phyloP scores from a whole-genome alignment of 2,329 filamentous ascomycete genomes.

The Diaporthe ilicicola region DNA sequence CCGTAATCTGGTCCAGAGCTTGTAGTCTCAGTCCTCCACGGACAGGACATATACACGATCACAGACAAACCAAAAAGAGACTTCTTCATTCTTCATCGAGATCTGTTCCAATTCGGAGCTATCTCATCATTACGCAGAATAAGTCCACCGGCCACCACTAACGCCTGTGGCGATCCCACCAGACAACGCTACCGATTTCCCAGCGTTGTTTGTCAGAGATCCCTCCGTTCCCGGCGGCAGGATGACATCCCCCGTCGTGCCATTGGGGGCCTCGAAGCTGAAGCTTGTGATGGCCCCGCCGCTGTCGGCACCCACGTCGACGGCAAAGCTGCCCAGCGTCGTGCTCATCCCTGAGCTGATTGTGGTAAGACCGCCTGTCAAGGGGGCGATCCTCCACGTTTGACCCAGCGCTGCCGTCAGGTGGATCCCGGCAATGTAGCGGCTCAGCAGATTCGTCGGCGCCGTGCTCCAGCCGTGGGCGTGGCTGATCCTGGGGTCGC shows the following conservation, averaged over 20 bases:
- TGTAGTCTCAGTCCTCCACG: not conserved
- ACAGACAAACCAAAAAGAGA: not conserved
- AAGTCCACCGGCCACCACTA: conserved; percentile 29
- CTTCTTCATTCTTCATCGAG: not conserved
- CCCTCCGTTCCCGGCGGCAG: conserved; percentile 28
- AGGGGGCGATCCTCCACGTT: conserved; percentile 48
- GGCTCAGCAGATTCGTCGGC: conserved; percentile 46
- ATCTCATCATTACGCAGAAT: conserved; percentile 3
- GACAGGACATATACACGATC: not conserved
- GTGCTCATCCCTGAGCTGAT: conserved; percentile 30
- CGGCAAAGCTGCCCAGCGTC: conserved; percentile 23
- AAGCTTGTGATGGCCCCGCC: conserved; percentile 29
- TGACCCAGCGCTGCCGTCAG: conserved; percentile 46
- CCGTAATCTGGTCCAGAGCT: not conserved
- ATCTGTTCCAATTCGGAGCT: not conserved
- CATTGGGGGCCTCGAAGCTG: conserved; percentile 28
- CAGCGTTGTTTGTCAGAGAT: conserved; percentile 13
- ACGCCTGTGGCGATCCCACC: conserved; percentile 24
- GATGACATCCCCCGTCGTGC: conserved; percentile 30
- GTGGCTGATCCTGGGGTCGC: conserved; percentile 46
- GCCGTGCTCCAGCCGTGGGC: conserved; percentile 48
- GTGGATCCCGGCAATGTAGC: conserved; percentile 52
- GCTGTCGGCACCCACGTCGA: conserved; percentile 28
- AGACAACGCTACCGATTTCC: conserved; percentile 18
- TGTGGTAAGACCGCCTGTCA: conserved; percentile 47